phyloP scores from a whole-genome alignment of 2,329 filamentous ascomycete genomes.

The Cordyceps fumosorosea region DNA sequence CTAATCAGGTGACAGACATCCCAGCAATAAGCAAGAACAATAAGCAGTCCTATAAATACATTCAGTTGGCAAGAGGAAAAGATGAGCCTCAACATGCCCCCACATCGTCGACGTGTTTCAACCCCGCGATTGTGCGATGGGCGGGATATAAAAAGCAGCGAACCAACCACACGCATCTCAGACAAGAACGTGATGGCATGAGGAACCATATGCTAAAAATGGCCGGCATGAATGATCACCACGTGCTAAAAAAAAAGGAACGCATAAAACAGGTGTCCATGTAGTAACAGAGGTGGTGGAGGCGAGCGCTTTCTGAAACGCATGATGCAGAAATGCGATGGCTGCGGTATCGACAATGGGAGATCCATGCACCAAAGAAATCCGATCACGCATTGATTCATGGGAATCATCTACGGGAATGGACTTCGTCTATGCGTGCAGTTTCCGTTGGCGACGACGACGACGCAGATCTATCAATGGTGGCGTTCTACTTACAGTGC shows the following conservation, averaged over 20 bases:
- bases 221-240: not conserved
- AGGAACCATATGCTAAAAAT: not conserved
- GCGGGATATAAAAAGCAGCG: not conserved
- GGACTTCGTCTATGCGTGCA: not conserved
- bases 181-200: not conserved
- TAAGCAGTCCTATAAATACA: too few species aligned
- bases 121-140: too few species aligned
- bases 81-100: too few species aligned
- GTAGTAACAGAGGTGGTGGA: not conserved
- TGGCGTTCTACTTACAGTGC: not conserved
- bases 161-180: not conserved
- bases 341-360: too few species aligned
- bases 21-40: too few species aligned
- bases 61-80: too few species aligned
- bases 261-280: not conserved
- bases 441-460: not conserved
- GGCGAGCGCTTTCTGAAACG: not conserved
- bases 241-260: not conserved
- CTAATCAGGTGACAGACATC: too few species aligned
- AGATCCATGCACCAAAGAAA: too few species aligned
- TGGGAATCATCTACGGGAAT: too few species aligned
- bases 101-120: too few species aligned
- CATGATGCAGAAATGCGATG: not conserved
- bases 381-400: too few species aligned
- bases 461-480: not conserved